Evolutionary conservation across 257 asterid genomes (phyloP).

Genomic region (Agastache rugosa): DNA sequence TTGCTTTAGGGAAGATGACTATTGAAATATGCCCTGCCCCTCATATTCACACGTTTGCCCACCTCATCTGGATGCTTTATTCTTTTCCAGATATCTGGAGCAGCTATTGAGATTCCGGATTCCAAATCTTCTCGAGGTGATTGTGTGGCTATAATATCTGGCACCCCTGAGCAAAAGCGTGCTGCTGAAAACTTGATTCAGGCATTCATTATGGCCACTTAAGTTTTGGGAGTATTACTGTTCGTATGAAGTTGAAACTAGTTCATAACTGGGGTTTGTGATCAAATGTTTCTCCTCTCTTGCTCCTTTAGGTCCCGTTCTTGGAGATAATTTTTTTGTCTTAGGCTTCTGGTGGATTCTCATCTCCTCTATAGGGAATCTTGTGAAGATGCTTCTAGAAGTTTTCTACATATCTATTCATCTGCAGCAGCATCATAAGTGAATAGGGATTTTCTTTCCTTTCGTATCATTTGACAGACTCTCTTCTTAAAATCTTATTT

Average conservation of each 20-base stretch:
- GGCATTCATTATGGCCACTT: slow-evolving; percentile 94
- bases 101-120: slow-evolving; percentile 75
- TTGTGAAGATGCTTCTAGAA: slow-evolving; percentile 44
- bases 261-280: slow-evolving; percentile 36
- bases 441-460: slow-evolving; percentile 56
- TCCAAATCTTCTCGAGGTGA: slow-evolving; percentile 87
- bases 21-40: slow-evolving; percentile 20
- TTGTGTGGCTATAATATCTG: slow-evolving; percentile 83
- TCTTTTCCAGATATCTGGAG: slow-evolving; percentile 93
- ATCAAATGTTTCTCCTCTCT: slow-evolving; percentile 43
- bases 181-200: slow-evolving; percentile 93
- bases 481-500: slow-evolving; percentile 45
- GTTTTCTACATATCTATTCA: slow-evolving; percentile 43
- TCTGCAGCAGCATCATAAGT: slow-evolving; percentile 49
- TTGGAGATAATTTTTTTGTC: slow-evolving; percentile 41
- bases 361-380: slow-evolving; percentile 53
- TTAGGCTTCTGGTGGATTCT: slow-evolving; percentile 49
- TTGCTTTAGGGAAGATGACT: slow-evolving; percentile 21
- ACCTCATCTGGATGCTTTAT: slow-evolving; percentile 38
- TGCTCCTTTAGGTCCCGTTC: slow-evolving; percentile 51
- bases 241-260: slow-evolving; percentile 41
- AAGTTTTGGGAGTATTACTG: slow-evolving; percentile 41
- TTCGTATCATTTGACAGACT: slow-evolving; percentile 37
- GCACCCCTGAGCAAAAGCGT: slow-evolving; percentile 89
- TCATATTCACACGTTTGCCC: slow-evolving; percentile 18